A percentile compares a stretch with the other conserved stretches of the same genome.
Conservation (phyloP, 106 monocot species). For the Hemerocallis citrina region DNA sequence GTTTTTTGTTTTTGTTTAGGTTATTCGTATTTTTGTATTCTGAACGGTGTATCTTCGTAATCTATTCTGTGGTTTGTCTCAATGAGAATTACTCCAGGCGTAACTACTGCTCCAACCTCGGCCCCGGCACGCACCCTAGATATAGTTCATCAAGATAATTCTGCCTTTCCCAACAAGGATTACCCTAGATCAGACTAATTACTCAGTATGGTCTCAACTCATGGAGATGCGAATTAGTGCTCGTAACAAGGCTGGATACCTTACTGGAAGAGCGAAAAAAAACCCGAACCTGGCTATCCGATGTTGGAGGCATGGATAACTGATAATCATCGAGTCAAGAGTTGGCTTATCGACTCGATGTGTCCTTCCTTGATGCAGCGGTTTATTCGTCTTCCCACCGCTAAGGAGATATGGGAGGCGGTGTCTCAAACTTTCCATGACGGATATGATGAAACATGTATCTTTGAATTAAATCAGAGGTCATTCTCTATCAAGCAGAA, state of each 20-base stretch:
- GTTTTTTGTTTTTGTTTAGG: too few relatives aligned
- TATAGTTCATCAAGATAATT: too few relatives aligned
- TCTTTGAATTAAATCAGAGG: neutral
- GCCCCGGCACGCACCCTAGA: too few relatives aligned
- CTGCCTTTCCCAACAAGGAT: too few relatives aligned
- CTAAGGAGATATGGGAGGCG: constrained; percentile 1
- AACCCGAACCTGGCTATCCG: too few relatives aligned
- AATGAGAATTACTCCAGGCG: too few relatives aligned
- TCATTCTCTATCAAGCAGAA: neutral
- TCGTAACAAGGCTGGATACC: neutral
- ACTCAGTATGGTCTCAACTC: neutral
- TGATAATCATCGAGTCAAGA: constrained; percentile 2
- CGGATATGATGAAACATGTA: neutral
- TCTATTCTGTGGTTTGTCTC: too few relatives aligned
- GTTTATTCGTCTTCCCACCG: neutral
- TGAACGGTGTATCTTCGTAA: too few relatives aligned
- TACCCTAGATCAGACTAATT: neutral
- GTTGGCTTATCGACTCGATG: neutral
- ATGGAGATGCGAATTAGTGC: constrained; percentile 7
- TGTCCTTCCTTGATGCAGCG: constrained; percentile 1
- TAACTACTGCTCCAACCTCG: too few relatives aligned
- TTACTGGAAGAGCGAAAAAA: neutral
- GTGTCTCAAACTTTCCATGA: neutral
- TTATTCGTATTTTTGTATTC: too few relatives aligned
- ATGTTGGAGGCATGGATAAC: neutral